Evolutionary conservation across 352 stramenopile genomes (phyloP).

Genomic region (Pythium utonaiense): DNA sequence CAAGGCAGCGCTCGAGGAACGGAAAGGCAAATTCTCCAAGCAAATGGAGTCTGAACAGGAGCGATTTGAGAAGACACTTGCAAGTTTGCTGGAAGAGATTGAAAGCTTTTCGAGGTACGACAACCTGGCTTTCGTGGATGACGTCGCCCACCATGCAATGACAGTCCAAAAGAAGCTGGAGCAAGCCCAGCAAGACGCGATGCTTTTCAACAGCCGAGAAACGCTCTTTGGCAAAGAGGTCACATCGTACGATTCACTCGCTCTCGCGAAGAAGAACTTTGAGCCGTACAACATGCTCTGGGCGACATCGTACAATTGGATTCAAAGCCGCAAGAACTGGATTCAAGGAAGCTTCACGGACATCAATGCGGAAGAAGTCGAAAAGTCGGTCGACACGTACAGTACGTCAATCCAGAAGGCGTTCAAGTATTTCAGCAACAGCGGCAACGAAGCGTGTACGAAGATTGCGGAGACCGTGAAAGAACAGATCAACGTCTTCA

Average conservation of each 20-base stretch:
- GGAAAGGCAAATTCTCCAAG: constrained; percentile 86
- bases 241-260: constrained; percentile 87
- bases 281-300: constrained; percentile 94
- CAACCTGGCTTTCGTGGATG: constrained; percentile 86
- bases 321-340: constrained; percentile 90
- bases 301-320: constrained; percentile 89
- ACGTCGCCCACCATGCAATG: constrained; percentile 83
- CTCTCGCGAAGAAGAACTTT: constrained; percentile 90
- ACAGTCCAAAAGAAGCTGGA: constrained; percentile 87
- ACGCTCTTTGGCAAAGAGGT: constrained; percentile 86
- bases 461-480: constrained; percentile 91
- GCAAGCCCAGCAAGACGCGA: constrained; percentile 86
- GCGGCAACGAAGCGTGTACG: constrained; percentile 77
- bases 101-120: constrained; percentile 86
- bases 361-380: constrained; percentile 91
- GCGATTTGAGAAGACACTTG: constrained; percentile 87
- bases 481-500: constrained; percentile 91
- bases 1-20: constrained; percentile 72
- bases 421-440: constrained; percentile 91
- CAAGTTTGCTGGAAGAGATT: constrained; percentile 82
- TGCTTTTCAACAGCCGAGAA: constrained; percentile 92
- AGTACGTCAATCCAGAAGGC: constrained; percentile 88
- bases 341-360: constrained; percentile 89
- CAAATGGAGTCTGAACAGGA: constrained; percentile 94
- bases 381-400: constrained; percentile 87